Base-by-base conservation (phyloP, 2,329 filamentous ascomycete species). In the Aureobasidium lini region DNA sequence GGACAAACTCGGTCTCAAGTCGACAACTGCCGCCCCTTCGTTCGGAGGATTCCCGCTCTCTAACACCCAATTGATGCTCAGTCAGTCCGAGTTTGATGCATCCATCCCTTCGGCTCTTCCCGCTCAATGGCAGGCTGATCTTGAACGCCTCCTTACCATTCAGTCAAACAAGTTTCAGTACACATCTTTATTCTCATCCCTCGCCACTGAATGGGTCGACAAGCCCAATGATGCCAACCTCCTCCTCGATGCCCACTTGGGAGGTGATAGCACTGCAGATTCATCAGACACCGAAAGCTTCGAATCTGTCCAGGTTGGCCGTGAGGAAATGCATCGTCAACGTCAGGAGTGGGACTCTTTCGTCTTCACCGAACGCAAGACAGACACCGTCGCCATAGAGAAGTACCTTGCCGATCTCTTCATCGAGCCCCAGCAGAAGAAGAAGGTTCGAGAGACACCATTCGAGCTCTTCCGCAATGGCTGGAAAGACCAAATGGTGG, bases 391-490 rank as follows among this genome's bases (percentile, higher is more conserved):
- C 3, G 73, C 71, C 9, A 80, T 86, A 59, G 69, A 72, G 3
- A 62, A 67, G 0, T 85, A 83, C 64, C 76, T 86, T 1, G 70
- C 75, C 10, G 63, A 69, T 1, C 72, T 85, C 0, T 86, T 86
- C 65, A 71, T 39, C 36, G 57, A 62, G 8, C 46, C 49, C n/a
- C 18, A 48, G 42, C 58, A 34, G 5, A 61, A 56, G 9, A 57
- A 60, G 29, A 53, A 43, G 15, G 43, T 48, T 10, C 31, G 28
- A 1, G 36, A 59, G 40, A 62, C 62, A 16, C 49, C 62, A 6
- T 77, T 79, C 61, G 74, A 75, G 56, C 60, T 60, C 4, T 48
- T 64, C 9, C 63, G 60, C 18, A 48, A 60, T 23, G 54, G 32
- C 10, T 53, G 61, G 36, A 47, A 75, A 70, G 44, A 61, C 62